phyloP scores from a whole-genome alignment of 169 alveolate species.

The Eimeria necatrix region DNA sequence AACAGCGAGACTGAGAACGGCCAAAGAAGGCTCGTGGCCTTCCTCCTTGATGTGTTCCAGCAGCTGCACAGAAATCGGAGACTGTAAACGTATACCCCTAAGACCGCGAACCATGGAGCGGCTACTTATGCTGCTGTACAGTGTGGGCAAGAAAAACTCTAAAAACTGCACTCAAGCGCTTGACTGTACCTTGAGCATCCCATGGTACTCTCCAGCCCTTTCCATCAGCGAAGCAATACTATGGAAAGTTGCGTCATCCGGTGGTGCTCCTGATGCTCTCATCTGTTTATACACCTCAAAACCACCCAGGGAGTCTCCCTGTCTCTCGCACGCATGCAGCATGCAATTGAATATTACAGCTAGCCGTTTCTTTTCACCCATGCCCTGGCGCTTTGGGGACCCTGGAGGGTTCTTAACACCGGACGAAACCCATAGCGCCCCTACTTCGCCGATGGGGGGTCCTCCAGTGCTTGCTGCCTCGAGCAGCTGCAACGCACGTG shows the following conservation, averaged over 20 bases:
- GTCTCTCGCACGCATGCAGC: conserved; percentile 74
- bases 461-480: conserved; percentile 71
- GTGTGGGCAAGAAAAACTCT: not conserved
- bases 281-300: conserved; percentile 68
- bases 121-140: not conserved
- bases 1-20: conserved; percentile 60
- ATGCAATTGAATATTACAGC: conserved; percentile 67
- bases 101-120: not conserved
- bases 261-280: conserved; percentile 50
- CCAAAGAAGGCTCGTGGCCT: conserved; percentile 73
- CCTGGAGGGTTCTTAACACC: not conserved
- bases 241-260: conserved; percentile 68
- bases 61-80: conserved; percentile 64
- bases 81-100: not conserved
- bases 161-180: not conserved
- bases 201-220: conserved; percentile 61
- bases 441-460: not conserved
- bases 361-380: conserved; percentile 67
- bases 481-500: conserved; percentile 63
- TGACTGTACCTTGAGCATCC: conserved; percentile 59
- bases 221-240: conserved; percentile 72
- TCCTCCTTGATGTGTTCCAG: conserved; percentile 69
- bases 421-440: not conserved
- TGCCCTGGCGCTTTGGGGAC: not conserved
- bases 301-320: conserved; percentile 70